Conservation (phyloP, 495 filamentous ascomycete genomes). For the Ramalina intermedia region DNA sequence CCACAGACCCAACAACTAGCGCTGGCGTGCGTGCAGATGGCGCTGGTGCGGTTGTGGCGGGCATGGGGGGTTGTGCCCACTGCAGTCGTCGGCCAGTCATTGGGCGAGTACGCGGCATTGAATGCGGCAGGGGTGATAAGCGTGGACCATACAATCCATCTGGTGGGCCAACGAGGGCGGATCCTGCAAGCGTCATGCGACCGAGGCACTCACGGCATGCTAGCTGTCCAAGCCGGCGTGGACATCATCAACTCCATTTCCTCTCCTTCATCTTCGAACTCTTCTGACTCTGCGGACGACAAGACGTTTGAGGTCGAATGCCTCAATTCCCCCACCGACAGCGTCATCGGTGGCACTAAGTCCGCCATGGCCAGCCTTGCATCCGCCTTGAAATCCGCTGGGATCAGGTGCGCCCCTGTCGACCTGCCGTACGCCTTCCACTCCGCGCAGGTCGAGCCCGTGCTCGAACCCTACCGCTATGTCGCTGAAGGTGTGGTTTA, state of each 20-base stretch:
- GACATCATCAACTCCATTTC: not conserved
- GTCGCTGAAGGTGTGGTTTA: constrained; percentile 40
- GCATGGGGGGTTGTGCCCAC: constrained; percentile 21
- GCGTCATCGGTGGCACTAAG: constrained; percentile 19
- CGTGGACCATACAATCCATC: constrained; percentile 22
- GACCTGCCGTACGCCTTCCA: constrained; percentile 52
- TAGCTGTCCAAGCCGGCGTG: constrained; percentile 10
- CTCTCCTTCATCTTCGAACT: not conserved
- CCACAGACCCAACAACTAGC: constrained; percentile 47
- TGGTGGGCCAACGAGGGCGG: constrained; percentile 23
- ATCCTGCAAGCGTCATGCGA: constrained; percentile 18
- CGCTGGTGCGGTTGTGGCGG: constrained; percentile 20
- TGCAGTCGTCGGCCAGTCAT: constrained; percentile 27
- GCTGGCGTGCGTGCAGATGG: constrained; percentile 21
- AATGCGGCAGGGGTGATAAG: constrained; percentile 26
- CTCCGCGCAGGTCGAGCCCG: constrained; percentile 52
- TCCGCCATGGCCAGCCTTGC: constrained; percentile 10
- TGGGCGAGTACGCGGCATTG: constrained; percentile 32
- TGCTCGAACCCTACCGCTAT: constrained; percentile 45
- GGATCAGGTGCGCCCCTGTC: constrained; percentile 12
- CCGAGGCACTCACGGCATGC: constrained; percentile 21
- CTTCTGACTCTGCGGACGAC: too few relatives aligned
- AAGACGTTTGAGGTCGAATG: constrained; percentile 21
- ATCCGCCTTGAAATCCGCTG: constrained; percentile 5
- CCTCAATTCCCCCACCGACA: constrained; percentile 20